Evolutionary conservation across 1,284 basidiomycete genomes (phyloP).

Genomic region (Tranzscheliella williamsii): DNA sequence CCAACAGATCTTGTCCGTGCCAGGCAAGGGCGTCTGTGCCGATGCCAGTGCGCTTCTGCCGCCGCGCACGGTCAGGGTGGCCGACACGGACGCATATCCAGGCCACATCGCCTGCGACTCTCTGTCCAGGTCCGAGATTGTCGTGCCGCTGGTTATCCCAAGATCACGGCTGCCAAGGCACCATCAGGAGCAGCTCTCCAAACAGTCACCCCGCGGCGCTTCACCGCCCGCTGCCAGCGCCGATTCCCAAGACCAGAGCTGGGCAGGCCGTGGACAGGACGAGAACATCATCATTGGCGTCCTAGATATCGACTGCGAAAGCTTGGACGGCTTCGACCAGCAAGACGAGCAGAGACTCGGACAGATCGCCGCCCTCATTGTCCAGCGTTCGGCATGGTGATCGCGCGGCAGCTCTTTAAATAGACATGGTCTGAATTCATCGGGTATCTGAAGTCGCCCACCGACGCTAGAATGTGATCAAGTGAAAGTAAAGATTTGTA

Average conservation of each 20-base stretch:
- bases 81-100: constrained; percentile 58
- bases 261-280: constrained; percentile 47
- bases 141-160: constrained; percentile 58
- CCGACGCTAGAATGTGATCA: too few relatives aligned
- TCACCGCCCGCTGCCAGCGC: background rate
- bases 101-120: constrained; percentile 63
- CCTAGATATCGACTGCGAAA: constrained; percentile 62
- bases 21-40: constrained; percentile 62
- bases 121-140: constrained; percentile 60
- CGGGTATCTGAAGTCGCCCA: constrained; percentile 6
- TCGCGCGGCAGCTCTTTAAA: too few relatives aligned
- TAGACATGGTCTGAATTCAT: background rate
- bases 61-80: constrained; percentile 54
- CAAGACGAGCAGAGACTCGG: constrained; percentile 57
- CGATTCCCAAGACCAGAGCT: constrained; percentile 4
- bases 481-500: too few relatives aligned
- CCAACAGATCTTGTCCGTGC: constrained; percentile 53
- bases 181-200: constrained; percentile 18
- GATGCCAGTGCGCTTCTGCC: constrained; percentile 54
- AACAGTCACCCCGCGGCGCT: constrained; percentile 5
- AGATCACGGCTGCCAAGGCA: constrained; percentile 18
- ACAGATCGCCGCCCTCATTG: constrained; percentile 48
- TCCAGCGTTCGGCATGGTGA: constrained; percentile 38
- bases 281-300: constrained; percentile 60
- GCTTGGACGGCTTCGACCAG: constrained; percentile 57